A percentile compares a stretch with the other conserved stretches of the same genome.
Evolutionary conservation across 768 basidiomycete genomes (phyloP).

Genomic region (Leucosporidium scottii): DNA sequence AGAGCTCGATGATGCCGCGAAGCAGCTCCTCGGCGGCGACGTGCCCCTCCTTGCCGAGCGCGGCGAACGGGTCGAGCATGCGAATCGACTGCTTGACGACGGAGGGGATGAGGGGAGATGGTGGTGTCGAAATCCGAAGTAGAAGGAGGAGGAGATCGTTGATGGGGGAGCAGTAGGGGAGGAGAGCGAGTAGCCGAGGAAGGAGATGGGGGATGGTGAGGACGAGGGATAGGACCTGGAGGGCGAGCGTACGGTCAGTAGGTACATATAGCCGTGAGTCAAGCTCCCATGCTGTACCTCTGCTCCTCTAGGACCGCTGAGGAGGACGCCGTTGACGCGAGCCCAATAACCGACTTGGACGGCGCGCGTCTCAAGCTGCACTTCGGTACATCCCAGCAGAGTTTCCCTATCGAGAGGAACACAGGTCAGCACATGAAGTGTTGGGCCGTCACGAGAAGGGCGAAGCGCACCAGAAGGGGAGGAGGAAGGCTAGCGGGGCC

Average conservation of each 20-base stretch:
- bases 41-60: constrained; percentile 68
- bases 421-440: not conserved
- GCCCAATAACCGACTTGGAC: constrained; percentile 85
- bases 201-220: constrained; percentile 72
- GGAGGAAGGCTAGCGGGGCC: constrained; percentile 15
- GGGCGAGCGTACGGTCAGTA: not conserved
- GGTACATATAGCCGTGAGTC: too few relatives aligned
- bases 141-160: constrained; percentile 86
- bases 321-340: constrained; percentile 82
- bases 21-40: constrained; percentile 80
- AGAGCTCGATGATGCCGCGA: constrained; percentile 89
- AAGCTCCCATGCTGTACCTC: too few relatives aligned
- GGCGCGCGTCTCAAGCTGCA: constrained; percentile 80
- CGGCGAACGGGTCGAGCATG: constrained; percentile 69
- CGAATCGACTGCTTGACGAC: constrained; percentile 74
- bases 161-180: constrained; percentile 74
- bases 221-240: constrained; percentile 86
- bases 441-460: not conserved
- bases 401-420: constrained; percentile 12
- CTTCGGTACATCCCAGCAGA: constrained; percentile 64
- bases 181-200: constrained; percentile 70
- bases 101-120: constrained; percentile 51
- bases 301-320: constrained; percentile 69
- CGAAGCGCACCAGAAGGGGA: constrained; percentile 23
- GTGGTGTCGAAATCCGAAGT: constrained; percentile 46